phyloP scores from a whole-genome alignment of 2,329 filamentous ascomycete genomes.

The Whalleya microplaca region DNA sequence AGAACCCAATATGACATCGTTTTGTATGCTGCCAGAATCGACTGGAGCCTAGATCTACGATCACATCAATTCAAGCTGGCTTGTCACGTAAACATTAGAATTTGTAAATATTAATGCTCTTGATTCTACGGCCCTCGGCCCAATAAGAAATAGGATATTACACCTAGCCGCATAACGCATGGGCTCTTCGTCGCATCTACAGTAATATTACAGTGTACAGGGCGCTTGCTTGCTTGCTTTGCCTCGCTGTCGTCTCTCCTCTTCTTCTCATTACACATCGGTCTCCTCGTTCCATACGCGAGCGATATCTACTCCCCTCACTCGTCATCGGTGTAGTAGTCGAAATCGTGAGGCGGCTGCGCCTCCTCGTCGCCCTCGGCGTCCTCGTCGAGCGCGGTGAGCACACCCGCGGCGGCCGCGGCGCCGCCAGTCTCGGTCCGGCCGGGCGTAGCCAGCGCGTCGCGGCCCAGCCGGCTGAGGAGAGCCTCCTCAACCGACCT shows the following conservation, averaged over 20 bases:
- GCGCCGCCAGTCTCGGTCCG: constrained; percentile 53
- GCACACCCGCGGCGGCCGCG: constrained; percentile 74
- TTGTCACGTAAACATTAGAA: no score
- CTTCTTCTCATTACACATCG: no score
- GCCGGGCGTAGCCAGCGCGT: constrained; percentile 28
- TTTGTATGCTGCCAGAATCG: no score
- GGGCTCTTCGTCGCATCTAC: constrained; percentile 17
- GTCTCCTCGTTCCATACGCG: not conserved
- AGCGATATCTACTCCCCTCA: constrained; percentile 43
- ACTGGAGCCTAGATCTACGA: no score
- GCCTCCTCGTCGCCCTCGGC: constrained; percentile 75
- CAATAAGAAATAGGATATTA: no score
- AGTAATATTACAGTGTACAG: constrained; percentile 11
- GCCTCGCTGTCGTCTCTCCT: no score
- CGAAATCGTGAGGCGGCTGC: constrained; percentile 70
- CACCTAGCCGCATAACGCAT: not conserved
- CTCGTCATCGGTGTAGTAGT: constrained; percentile 74
- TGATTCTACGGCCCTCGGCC: no score
- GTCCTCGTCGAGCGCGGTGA: constrained; percentile 88
- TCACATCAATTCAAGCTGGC: no score
- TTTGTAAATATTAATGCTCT: no score
- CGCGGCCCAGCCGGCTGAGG: constrained; percentile 33
- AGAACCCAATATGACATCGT: no score
- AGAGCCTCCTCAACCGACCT: constrained; percentile 40
- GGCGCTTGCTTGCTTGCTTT: not conserved